Evolutionary conservation across 306 rosid species (phyloP), one percentile per base, ranked within the genome.

Genomic region (Rosa rugosa): DNA sequence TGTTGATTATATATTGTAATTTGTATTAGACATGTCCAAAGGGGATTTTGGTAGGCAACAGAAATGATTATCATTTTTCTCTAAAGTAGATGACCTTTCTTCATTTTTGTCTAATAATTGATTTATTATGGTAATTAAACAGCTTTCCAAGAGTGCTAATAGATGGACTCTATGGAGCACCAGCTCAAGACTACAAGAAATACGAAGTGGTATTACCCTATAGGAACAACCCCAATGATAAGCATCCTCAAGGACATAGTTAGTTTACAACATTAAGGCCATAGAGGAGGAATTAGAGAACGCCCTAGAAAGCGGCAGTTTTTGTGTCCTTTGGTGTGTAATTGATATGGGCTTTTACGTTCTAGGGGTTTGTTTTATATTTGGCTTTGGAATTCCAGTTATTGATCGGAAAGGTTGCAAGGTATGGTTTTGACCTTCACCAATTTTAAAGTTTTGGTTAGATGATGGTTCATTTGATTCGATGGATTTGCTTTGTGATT

Each of bases 161-260:
- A 45, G 95, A 90, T 71, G 95, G 95, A 38, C 92, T 92, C 18
- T 90, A 90, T 57, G 95, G 91, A 42, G 95, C 95, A 0, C 92
- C 95, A 11, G 91, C 95, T 20, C 95, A 90, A 79, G 92, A 90
- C 78, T 90, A 90, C 88, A 87, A 84, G 76, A 74, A 83, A 18
- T 90, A 85, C 40, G 95, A 90, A 54, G 91, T 88, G 38, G 92
- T 90, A 17, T 80, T 90, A 38, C n/a, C n/a, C 76, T 90, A 90
- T 90, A 56, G 95, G 95, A 22, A 90, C 92, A 11, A 87, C 95
- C 36, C 92, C 95, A 62, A 88, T 90, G 92, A 88, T 90, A 23
- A 90, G 95, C 36, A 88, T 90, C 8, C 25, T 90, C 38, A 90
- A 90, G 80, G 95, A 90, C 80, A 87, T 90, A 49, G 87, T 85